These are phyloP conservation scores for Ceratonia siliqua DNA, from an alignment of 306 rosid genomes.

Conservation along the genomic window DNA sequence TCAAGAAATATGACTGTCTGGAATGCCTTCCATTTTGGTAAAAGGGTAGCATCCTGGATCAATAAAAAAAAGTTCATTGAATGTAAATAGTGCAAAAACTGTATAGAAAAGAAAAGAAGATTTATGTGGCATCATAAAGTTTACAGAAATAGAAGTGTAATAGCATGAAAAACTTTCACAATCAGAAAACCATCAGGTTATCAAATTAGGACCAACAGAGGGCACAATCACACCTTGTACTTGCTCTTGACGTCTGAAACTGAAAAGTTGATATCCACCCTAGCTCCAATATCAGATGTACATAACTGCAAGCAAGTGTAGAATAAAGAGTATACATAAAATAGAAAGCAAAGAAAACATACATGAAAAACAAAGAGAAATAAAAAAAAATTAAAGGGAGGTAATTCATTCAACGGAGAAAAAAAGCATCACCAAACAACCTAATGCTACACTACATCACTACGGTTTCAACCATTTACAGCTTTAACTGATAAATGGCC, in stretches of 20 bases:
- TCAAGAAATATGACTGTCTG: constrained; percentile 81
- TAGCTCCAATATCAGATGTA: constrained; percentile 33
- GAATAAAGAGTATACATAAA: not conserved
- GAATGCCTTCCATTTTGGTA: constrained; percentile 90
- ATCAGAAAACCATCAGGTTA: constrained; percentile 20
- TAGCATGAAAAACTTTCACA: constrained; percentile 17
- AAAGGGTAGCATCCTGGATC: constrained; percentile 77
- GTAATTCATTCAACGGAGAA: constrained; percentile 7
- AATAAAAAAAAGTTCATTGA: constrained; percentile 33
- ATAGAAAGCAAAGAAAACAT: not conserved
- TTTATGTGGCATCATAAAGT: not conserved
- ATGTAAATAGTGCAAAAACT: not conserved
- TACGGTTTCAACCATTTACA: constrained; percentile 9
- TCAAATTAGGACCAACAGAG: not conserved
- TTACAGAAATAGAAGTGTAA: not conserved
- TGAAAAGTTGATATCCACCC: constrained; percentile 44
- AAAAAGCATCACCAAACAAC: not conserved
- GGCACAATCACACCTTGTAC: constrained; percentile 57
- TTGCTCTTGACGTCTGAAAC: constrained; percentile 57
- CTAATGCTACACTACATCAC: not conserved
- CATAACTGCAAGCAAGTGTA: constrained; percentile 47
- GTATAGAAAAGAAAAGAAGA: not conserved
- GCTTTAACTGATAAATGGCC: not conserved
- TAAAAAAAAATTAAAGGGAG: not conserved
- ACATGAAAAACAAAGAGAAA: constrained; percentile 5